A percentile compares a stretch with the other conserved stretches of the same genome.
Evolutionary conservation across 495 filamentous ascomycete genomes (phyloP).

Genomic region (Peziza echinospora): DNA sequence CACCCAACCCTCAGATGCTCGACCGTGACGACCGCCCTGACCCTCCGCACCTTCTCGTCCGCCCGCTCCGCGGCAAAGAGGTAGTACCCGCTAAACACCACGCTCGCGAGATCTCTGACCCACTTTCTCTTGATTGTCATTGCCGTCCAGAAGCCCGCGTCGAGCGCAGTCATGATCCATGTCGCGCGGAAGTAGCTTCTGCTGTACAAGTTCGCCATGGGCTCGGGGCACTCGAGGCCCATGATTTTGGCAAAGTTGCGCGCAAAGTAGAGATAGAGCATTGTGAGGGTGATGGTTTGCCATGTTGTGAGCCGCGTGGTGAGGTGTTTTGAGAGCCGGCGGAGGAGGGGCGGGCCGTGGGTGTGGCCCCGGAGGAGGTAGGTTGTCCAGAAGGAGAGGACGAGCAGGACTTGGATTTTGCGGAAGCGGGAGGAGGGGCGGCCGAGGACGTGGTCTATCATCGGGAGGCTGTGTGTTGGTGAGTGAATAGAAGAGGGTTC

Average conservation of each 20-base stretch:
- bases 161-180: conserved; percentile 85
- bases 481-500: no score
- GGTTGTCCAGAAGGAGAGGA: conserved; percentile 68
- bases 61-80: conserved; percentile 80
- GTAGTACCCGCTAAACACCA: conserved; percentile 75
- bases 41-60: conserved; percentile 84
- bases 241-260: conserved; percentile 86
- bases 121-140: conserved; percentile 74
- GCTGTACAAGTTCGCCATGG: conserved; percentile 82
- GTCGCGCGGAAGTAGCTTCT: conserved; percentile 92
- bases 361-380: conserved; percentile 41
- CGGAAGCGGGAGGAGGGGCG: conserved; percentile 76
- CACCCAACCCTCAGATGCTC: conserved; percentile 85
- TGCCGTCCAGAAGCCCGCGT: conserved; percentile 95
- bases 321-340: conserved; percentile 47
- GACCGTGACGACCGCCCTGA: conserved; percentile 63
- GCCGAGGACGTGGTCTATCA: conserved; percentile 79
- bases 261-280: conserved; percentile 75
- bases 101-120: conserved; percentile 57
- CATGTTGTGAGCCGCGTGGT: conserved; percentile 49
- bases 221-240: conserved; percentile 79
- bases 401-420: conserved; percentile 78
- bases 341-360: conserved; percentile 54
- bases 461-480: no score
- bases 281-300: conserved; percentile 71